A percentile compares a stretch with the other conserved stretches of the same genome.
Evolutionary conservation across 1,284 basidiomycete genomes (phyloP).

Genomic region (Fomitopsis palustris): DNA sequence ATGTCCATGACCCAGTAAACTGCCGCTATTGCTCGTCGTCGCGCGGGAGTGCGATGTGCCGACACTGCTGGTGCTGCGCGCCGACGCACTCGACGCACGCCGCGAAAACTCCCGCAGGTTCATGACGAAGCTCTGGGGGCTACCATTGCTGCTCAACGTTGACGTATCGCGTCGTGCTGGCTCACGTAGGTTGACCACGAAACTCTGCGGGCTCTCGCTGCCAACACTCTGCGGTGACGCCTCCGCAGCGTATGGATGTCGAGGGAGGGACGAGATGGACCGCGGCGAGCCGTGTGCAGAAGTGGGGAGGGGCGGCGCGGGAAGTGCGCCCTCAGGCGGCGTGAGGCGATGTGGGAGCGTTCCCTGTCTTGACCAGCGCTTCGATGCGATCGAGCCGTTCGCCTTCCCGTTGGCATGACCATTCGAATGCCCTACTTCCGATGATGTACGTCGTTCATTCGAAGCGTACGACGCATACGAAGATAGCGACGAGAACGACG

Average conservation of each 20-base stretch:
- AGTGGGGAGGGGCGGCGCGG: slow-evolving; percentile 30
- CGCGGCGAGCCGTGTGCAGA: slow-evolving; percentile 15
- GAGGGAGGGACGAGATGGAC: slow-evolving; percentile 14
- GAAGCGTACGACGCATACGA: slow-evolving; percentile 40
- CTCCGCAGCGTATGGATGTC: slow-evolving; percentile 34
- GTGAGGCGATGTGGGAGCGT: slow-evolving; percentile 48
- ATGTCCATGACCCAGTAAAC: slow-evolving; percentile 17
- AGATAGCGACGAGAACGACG: slow-evolving; percentile 52
- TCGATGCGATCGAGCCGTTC: slow-evolving; percentile 20
- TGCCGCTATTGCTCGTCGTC: slow-evolving; percentile 18
- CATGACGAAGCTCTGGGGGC: slow-evolving; percentile 46
- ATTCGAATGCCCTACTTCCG: slow-evolving; percentile 29
- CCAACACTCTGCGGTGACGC: slow-evolving; percentile 11
- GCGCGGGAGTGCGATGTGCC: slow-evolving; percentile 44
- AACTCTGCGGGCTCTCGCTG: slow-evolving; percentile 39
- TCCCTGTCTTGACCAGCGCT: slow-evolving; percentile 57
- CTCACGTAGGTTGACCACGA: slow-evolving; percentile 39
- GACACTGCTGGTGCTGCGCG: slow-evolving; percentile 44
- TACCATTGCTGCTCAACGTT: slow-evolving; percentile 40
- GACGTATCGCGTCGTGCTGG: slow-evolving; percentile 58
- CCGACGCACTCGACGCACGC: slow-evolving; percentile 53
- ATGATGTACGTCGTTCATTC: slow-evolving; percentile 28
- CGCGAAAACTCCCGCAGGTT: slow-evolving; percentile 46
- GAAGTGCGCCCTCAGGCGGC: slow-evolving; percentile 57
- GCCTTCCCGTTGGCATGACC: neutral